phyloP scores from a whole-genome alignment of 805 yeast species.

The Saccharomycopsis fodiens region DNA sequence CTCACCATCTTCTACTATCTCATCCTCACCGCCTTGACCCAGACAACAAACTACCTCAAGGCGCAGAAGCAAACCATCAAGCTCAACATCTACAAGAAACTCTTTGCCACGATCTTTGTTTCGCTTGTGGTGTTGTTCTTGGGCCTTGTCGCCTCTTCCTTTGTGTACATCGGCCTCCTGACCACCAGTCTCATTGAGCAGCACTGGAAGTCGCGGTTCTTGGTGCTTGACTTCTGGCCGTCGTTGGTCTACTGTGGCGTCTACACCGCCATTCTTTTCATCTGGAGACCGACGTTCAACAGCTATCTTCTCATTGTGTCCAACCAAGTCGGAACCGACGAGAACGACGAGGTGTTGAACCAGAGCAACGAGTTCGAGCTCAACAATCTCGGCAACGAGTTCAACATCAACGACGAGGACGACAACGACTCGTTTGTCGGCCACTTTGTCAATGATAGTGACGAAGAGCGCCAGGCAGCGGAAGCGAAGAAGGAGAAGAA shows the following conservation, averaged over 20 bases:
- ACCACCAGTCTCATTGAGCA: constrained; percentile 71
- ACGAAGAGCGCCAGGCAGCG: neutral
- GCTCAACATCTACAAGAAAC: constrained; percentile 72
- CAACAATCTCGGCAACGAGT: constrained; percentile 35
- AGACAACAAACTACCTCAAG: constrained; percentile 63
- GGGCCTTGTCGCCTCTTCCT: constrained; percentile 64
- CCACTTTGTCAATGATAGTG: constrained; percentile 22
- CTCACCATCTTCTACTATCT: constrained; percentile 67
- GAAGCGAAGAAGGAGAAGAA: neutral
- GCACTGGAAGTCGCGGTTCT: constrained; percentile 89
- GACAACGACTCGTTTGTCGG: constrained; percentile 27
- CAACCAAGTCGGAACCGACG: constrained; percentile 82
- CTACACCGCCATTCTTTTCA: constrained; percentile 74
- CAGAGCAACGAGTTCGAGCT: constrained; percentile 27
- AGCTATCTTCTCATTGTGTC: constrained; percentile 93
- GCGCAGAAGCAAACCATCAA: constrained; percentile 90
- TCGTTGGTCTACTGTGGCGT: constrained; percentile 78
- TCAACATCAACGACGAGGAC: constrained; percentile 32
- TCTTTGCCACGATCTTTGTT: constrained; percentile 66
- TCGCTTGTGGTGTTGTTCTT: constrained; percentile 63
- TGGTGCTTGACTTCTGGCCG: constrained; percentile 91
- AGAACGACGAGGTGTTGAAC: constrained; percentile 57
- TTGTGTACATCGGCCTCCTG: constrained; percentile 67
- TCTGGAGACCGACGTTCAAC: constrained; percentile 97
- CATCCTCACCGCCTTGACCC: constrained; percentile 64